Conservation (phyloP, 1,284 basidiomycete species). For the Boletus semigastroideus region DNA sequence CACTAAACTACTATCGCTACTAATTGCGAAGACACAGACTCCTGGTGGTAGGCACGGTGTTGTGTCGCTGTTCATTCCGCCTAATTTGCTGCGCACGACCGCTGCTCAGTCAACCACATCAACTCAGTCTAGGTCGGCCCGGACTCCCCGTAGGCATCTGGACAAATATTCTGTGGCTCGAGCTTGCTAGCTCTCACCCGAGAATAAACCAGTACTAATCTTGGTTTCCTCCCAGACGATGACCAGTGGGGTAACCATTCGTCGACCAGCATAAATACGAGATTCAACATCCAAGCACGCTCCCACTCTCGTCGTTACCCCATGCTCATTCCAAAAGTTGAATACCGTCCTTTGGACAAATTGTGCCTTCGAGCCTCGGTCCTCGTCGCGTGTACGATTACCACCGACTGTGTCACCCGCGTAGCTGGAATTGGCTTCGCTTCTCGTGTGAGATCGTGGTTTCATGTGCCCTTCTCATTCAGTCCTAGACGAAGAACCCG, state of each 20-base stretch:
- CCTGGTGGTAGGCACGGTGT: too few species aligned
- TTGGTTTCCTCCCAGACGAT: background rate
- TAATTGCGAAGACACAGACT: too few species aligned
- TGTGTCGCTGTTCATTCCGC: background rate
- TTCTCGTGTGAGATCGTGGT: slow-evolving; percentile 8
- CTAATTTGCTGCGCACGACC: background rate
- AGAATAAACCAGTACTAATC: background rate
- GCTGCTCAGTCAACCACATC: background rate
- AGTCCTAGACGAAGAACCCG: slow-evolving; percentile 45
- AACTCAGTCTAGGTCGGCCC: background rate
- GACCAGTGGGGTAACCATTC: background rate
- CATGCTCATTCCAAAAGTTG: slow-evolving; percentile 8
- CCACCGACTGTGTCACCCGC: background rate
- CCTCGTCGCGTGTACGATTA: slow-evolving; percentile 30
- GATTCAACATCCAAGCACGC: background rate
- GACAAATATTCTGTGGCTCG: background rate
- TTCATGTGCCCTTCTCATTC: background rate
- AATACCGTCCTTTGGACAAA: slow-evolving; percentile 45
- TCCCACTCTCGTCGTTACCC: background rate
- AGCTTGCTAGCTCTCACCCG: background rate
- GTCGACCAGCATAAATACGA: background rate
- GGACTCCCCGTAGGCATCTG: background rate
- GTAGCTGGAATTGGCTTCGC: slow-evolving; percentile 49
- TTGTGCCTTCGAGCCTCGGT: slow-evolving; percentile 50
- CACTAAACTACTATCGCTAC: too few species aligned